Conservation (phyloP, 768 basidiomycete genomes). For the Boletus sp. region DNA sequence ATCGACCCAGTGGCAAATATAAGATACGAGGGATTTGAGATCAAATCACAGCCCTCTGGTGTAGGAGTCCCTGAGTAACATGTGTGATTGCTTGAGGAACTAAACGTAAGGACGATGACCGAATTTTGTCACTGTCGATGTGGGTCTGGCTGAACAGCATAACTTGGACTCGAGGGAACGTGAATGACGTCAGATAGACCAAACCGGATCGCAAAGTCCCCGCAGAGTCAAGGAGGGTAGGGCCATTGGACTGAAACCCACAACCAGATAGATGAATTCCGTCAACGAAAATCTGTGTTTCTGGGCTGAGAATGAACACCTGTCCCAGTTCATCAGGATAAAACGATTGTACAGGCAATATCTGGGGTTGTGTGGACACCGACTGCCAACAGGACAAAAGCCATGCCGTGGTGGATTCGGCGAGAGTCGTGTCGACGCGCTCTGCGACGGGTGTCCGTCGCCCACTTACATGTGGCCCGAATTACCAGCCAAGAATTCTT, state of each 20-base stretch:
- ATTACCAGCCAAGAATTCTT: background rate
- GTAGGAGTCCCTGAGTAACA: slow-evolving; percentile 38
- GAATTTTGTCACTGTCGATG: slow-evolving; percentile 2
- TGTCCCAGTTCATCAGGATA: slow-evolving; percentile 12
- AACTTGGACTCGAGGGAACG: slow-evolving; percentile 20
- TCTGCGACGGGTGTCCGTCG: background rate
- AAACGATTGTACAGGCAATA: slow-evolving; percentile 38
- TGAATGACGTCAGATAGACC: slow-evolving; percentile 28
- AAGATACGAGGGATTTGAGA: slow-evolving; percentile 27
- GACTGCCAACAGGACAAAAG: background rate
- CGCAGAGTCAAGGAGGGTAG: slow-evolving; percentile 36
- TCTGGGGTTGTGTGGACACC: slow-evolving; percentile 26
- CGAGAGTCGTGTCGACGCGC: background rate
- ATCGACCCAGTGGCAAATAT: slow-evolving; percentile 35
- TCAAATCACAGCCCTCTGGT: slow-evolving; percentile 36
- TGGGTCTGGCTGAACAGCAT: slow-evolving; percentile 8
- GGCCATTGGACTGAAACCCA: slow-evolving; percentile 17
- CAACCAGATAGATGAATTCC: slow-evolving; percentile 15
- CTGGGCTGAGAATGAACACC: slow-evolving; percentile 30
- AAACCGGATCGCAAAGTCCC: slow-evolving; percentile 37
- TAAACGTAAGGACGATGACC: slow-evolving; percentile 33
- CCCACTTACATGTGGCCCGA: background rate
- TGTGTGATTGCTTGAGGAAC: slow-evolving; percentile 22
- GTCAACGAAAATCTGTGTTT: slow-evolving; percentile 38
- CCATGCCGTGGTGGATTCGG: background rate